A percentile compares a stretch with the other conserved stretches of the same genome.
phyloP scores from a whole-genome alignment of 1,139 yeast genomes.

The Debaryomyces nepalensis region DNA sequence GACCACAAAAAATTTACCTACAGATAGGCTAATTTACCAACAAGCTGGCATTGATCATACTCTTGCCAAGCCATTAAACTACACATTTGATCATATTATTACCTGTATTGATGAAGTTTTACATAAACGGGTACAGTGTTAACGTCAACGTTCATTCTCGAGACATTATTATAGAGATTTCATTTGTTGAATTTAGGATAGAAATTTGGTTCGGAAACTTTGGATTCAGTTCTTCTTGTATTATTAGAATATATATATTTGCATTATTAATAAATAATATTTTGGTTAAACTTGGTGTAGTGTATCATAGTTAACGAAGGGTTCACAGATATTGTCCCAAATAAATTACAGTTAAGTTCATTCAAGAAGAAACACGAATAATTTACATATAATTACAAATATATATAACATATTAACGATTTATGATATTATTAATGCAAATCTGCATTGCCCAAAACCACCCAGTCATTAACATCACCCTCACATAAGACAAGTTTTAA shows the following conservation, averaged over 20 bases:
- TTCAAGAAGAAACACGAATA: neutral
- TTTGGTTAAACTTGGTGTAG: too few species aligned
- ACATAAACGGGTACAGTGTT: neutral
- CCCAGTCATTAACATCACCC: conserved; percentile 78
- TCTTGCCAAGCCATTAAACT: conserved; percentile 46
- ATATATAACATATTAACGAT: conserved; percentile 4
- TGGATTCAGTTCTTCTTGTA: conserved; percentile 10
- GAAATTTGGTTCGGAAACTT: conserved; percentile 1
- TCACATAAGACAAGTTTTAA: conserved; percentile 73
- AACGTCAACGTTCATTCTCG: neutral
- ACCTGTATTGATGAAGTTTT: conserved; percentile 6
- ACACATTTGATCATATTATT: conserved; percentile 14
- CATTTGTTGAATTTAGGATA: neutral
- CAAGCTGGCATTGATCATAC: conserved; percentile 47
- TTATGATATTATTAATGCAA: conserved; percentile 28
- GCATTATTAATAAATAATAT: conserved; percentile 2
- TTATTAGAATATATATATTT: conserved; percentile 4
- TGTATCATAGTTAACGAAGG: too few species aligned
- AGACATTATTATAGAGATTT: neutral
- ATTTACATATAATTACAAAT: neutral
- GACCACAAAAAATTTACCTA: conserved; percentile 37
- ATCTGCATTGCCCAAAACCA: conserved; percentile 64
- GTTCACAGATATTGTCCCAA: too few species aligned
- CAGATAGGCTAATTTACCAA: conserved; percentile 37
- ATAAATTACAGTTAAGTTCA: conserved; percentile 38